A percentile compares a stretch with the other conserved stretches of the same genome.
Evolutionary conservation across 2,329 filamentous ascomycete species (phyloP).

Genomic region (Neonectria hederae): DNA sequence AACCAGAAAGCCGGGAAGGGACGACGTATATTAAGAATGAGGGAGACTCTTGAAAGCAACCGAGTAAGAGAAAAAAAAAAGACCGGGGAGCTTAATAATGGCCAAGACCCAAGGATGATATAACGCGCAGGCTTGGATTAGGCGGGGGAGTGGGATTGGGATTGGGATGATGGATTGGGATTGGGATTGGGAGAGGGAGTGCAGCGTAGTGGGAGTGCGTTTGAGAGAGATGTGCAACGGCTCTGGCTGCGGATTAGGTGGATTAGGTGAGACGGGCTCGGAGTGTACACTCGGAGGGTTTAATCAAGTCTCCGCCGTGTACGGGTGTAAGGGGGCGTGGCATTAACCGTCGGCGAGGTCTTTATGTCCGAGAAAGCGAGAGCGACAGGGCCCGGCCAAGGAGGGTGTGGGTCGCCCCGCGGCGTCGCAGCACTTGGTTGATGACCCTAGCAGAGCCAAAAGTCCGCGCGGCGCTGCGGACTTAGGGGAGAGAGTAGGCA

Average conservation of each 20-base stretch:
- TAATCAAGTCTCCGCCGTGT: conserved; percentile 33
- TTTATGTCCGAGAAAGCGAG: conserved; percentile 54
- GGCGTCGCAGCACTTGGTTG: conserved; percentile 22
- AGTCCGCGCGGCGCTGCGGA: conserved; percentile 36
- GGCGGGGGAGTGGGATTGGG: conserved; percentile 22
- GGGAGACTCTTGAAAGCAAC: conserved; percentile 13
- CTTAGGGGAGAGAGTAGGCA: conserved; percentile 23
- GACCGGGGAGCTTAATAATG: conserved; percentile 42
- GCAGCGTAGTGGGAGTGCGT: background rate
- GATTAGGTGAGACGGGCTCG: conserved; percentile 41
- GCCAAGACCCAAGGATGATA: conserved; percentile 30
- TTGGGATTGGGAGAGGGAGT: conserved; percentile 6
- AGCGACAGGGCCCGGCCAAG: conserved; percentile 28
- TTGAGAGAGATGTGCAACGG: conserved; percentile 28
- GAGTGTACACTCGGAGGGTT: conserved; percentile 39
- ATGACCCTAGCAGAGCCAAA: conserved; percentile 31
- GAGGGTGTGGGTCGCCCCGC: conserved; percentile 35
- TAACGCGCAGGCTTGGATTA: conserved; percentile 28
- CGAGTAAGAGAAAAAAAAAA: conserved; percentile 23
- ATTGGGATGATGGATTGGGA: background rate
- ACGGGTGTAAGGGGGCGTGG: conserved; percentile 28
- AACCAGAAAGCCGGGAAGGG: conserved; percentile 34
- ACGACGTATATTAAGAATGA: conserved; percentile 34
- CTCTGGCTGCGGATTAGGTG: conserved; percentile 17
- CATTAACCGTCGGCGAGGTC: conserved; percentile 47